Percentiles rank a stretch among this genome's conserved stretches.
Evolutionary conservation across 306 rosid species (phyloP).

Genomic region (Biancaea sappan): DNA sequence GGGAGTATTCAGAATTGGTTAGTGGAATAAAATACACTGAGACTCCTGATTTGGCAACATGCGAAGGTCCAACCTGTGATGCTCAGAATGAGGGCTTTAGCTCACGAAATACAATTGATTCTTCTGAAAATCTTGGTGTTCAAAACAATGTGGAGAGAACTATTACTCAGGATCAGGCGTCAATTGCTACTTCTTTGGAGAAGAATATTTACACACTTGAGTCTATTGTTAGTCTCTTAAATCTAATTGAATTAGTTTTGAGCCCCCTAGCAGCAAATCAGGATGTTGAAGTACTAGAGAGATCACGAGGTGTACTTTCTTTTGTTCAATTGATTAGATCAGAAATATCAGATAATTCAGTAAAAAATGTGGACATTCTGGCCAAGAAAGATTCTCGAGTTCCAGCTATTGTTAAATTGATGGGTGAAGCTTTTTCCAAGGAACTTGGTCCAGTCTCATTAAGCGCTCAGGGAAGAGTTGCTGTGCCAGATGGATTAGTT

Average conservation of each 20-base stretch:
- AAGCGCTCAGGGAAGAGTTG: conserved; percentile 80
- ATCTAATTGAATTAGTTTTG: conserved; percentile 57
- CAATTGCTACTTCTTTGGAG: conserved; percentile 31
- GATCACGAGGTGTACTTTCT: conserved; percentile 67
- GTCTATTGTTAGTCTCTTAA: conserved; percentile 54
- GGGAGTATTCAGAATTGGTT: conserved; percentile 35
- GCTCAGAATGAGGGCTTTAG: conserved; percentile 54
- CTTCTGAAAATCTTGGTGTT: conserved; percentile 42
- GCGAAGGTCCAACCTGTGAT: conserved; percentile 38
- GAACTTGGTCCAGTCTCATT: conserved; percentile 84
- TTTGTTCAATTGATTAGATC: conserved; percentile 63
- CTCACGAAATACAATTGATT: conserved; percentile 50
- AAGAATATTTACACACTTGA: conserved; percentile 46
- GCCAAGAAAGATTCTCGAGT: conserved; percentile 45
- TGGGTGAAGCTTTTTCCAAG: conserved; percentile 54
- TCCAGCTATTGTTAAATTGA: conserved; percentile 46
- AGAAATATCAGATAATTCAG: conserved; percentile 42
- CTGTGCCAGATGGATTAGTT: conserved; percentile 75
- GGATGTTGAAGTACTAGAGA: conserved; percentile 84
- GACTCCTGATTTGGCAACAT: conserved; percentile 43
- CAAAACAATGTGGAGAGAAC: conserved; percentile 39
- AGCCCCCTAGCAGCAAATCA: conserved; percentile 60
- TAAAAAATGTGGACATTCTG: conserved; percentile 40
- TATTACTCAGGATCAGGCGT: conserved; percentile 38
- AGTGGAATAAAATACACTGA: conserved; percentile 36